A percentile compares a stretch with the other conserved stretches of the same genome.
Evolutionary conservation across 305 asterid genomes (phyloP).

Genomic region (Rubia balearica): DNA sequence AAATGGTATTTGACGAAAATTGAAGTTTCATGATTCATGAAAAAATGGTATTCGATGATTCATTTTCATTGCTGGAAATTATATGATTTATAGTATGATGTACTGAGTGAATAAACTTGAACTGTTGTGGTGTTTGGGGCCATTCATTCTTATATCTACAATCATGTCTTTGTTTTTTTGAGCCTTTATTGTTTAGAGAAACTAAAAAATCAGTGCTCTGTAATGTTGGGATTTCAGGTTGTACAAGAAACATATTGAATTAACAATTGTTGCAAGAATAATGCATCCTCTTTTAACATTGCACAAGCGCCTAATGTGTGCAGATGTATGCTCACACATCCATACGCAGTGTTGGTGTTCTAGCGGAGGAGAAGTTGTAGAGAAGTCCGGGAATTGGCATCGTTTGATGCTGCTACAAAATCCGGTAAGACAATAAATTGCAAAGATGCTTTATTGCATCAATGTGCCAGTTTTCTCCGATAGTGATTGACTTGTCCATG

Average conservation of each 20-base stretch:
- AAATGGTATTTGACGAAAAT: too few species aligned
- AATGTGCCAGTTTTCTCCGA: too few species aligned
- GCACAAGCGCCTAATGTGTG: conserved; percentile 82
- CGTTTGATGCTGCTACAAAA: too few species aligned
- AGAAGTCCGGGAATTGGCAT: too few species aligned
- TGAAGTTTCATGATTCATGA: too few species aligned
- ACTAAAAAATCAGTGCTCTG: neutral
- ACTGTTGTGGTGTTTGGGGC: neutral
- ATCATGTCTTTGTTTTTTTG: conserved; percentile 26
- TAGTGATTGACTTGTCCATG: too few species aligned
- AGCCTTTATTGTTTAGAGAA: neutral
- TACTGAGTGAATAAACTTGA: neutral
- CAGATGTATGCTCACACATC: conserved; percentile 39
- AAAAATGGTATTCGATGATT: neutral
- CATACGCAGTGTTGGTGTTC: too few species aligned
- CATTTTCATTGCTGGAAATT: neutral
- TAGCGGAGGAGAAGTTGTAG: too few species aligned
- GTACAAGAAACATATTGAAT: neutral
- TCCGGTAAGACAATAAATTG: too few species aligned
- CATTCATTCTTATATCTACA: neutral
- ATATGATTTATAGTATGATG: neutral
- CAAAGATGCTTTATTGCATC: too few species aligned
- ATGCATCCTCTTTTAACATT: conserved; percentile 85
- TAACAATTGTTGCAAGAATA: neutral
- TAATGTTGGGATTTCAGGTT: neutral